These are phyloP conservation scores for Trichoderma brevicompactum DNA, from an alignment of 2,329 filamentous ascomycete species.

Conservation along the genomic window DNA sequence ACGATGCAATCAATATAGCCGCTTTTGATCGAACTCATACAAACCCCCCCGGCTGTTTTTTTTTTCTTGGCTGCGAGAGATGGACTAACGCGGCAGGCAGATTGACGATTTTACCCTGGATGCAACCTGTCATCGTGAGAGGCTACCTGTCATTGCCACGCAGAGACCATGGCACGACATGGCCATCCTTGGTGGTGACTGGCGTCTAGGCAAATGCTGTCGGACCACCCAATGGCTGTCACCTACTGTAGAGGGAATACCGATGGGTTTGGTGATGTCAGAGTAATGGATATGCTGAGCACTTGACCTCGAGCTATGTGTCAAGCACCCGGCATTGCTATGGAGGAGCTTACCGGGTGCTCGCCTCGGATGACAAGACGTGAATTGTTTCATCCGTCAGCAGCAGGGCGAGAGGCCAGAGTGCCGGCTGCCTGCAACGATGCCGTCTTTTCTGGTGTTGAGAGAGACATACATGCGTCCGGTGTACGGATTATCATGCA, in stretches of 20 bases:
- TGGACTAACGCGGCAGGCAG: slow-evolving; percentile 3
- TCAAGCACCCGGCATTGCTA: too few relatives aligned
- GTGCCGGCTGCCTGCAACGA: neutral
- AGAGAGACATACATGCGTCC: neutral
- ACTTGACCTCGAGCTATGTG: neutral
- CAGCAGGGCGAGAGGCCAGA: slow-evolving; percentile 1
- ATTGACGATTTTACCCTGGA: slow-evolving; percentile 3
- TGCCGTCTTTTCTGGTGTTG: neutral
- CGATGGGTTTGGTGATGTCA: slow-evolving; percentile 10
- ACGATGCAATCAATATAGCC: slow-evolving; percentile 10
- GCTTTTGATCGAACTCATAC: neutral
- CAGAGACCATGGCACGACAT: neutral
- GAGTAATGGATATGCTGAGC: neutral
- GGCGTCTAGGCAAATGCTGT: neutral
- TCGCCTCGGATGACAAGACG: neutral
- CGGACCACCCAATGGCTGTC: slow-evolving; percentile 18
- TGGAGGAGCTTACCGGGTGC: too few relatives aligned
- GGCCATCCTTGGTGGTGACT: neutral
- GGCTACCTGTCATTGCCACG: neutral
- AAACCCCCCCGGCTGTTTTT: neutral
- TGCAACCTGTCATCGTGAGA: slow-evolving; percentile 18
- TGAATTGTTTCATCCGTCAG: slow-evolving; percentile 14
- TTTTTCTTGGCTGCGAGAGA: neutral
- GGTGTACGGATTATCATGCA: neutral
- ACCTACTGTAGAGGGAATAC: slow-evolving; percentile 15